These are phyloP conservation scores for Medicago ruthenica DNA, from an alignment of 306 rosid genomes.

Conservation along the genomic window DNA sequence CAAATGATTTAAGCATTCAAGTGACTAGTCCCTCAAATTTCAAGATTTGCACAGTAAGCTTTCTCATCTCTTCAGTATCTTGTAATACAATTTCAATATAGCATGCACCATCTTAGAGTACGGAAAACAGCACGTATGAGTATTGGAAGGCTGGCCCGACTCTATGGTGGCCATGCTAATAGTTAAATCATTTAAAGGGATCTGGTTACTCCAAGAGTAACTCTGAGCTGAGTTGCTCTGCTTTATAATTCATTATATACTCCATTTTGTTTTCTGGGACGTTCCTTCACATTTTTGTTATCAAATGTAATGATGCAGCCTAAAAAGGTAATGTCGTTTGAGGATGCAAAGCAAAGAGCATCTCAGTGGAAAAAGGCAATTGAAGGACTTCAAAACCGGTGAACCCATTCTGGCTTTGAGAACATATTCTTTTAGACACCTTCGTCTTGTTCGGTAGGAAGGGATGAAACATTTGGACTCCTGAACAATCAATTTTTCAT, in stretches of 20 bases:
- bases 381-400: conserved; percentile 95
- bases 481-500: conserved; percentile 50
- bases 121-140: no score
- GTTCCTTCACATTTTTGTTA: conserved; percentile 37
- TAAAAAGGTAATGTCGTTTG: conserved; percentile 84
- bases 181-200: no score
- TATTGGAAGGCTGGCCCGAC: no score
- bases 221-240: no score
- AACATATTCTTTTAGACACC: conserved; percentile 51
- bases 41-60: conserved; percentile 90
- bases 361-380: conserved; percentile 97
- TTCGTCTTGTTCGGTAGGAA: conserved; percentile 54
- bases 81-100: no score
- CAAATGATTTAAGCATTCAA: conserved; percentile 89
- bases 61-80: neutral
- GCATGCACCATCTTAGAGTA: no score
- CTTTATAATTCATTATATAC: neutral
- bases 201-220: no score
- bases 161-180: no score
- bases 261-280: neutral
- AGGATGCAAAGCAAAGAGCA: conserved; percentile 95
- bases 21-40: conserved; percentile 81
- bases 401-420: conserved; percentile 53
- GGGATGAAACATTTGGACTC: conserved; percentile 45
- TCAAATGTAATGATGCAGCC: conserved; percentile 68